Conservation (phyloP, 2,329 filamentous ascomycete genomes). For the Monosporascus ibericus region DNA sequence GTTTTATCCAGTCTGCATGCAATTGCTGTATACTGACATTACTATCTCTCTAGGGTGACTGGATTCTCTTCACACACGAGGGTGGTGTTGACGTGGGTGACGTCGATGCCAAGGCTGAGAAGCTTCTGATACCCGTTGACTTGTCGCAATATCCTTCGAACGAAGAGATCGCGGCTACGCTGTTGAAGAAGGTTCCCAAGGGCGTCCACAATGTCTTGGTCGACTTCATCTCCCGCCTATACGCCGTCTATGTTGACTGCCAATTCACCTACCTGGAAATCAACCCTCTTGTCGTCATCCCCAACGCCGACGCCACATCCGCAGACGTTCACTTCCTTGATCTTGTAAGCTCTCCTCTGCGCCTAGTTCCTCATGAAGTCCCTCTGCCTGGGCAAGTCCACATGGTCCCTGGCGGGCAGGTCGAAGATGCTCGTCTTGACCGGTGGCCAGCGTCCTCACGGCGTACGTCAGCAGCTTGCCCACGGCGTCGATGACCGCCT, state of each 20-base stretch:
- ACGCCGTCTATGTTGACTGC: constrained; percentile 98
- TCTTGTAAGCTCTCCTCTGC: too few species aligned
- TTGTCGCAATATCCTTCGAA: constrained; percentile 93
- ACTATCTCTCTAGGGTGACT: constrained; percentile 68
- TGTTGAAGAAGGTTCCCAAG: constrained; percentile 89
- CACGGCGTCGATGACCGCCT: too few species aligned
- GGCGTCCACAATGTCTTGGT: constrained; percentile 97
- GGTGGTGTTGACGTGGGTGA: constrained; percentile 99
- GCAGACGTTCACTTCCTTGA: constrained; percentile 97
- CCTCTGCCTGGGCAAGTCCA: too few species aligned
- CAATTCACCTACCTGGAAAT: constrained; percentile 99
- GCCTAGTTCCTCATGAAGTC: too few species aligned
- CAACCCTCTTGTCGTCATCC: constrained; percentile 97
- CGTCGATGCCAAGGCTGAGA: constrained; percentile 98
- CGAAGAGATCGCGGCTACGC: constrained; percentile 76
- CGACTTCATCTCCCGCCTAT: constrained; percentile 97
- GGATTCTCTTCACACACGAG: constrained; percentile 99
- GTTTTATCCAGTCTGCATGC: too few species aligned
- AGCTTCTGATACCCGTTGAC: constrained; percentile 95
- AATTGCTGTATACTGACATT: constrained; percentile 7
- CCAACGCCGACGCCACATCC: constrained; percentile 85
- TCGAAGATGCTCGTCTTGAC: too few species aligned
- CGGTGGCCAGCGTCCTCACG: too few species aligned
- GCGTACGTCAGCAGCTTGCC: too few species aligned
- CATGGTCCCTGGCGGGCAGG: too few species aligned